Conservation (phyloP, 257 asterid species). For the Euphrasia confusa region DNA sequence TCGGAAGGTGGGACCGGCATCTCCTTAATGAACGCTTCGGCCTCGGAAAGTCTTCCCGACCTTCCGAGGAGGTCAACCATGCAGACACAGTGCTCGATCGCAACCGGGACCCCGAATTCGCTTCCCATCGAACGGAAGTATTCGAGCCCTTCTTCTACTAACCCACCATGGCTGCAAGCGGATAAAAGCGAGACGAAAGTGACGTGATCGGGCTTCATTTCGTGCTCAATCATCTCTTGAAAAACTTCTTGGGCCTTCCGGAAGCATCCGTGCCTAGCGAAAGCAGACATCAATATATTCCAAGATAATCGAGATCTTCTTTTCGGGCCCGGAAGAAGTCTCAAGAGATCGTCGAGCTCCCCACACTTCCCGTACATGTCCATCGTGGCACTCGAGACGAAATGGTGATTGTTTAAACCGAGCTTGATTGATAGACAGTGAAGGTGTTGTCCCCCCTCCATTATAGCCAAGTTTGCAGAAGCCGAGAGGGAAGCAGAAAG, state of each 20-base stretch:
- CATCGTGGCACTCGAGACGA: neutral
- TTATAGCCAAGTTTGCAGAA: neutral
- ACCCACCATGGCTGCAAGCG: constrained; percentile 1
- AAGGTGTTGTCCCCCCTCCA: neutral
- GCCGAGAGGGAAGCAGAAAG: constrained; percentile 1
- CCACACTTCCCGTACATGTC: constrained; percentile 13
- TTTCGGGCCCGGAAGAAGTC: neutral
- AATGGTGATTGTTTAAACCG: neutral
- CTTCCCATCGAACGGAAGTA: neutral
- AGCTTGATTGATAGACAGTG: neutral
- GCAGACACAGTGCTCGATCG: constrained; percentile 2
- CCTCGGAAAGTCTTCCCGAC: constrained; percentile 1
- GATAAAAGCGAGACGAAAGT: neutral
- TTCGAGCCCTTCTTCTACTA: neutral
- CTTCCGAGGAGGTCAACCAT: constrained; percentile 4
- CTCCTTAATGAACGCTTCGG: neutral
- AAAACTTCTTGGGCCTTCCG: neutral
- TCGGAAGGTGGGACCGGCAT: constrained; percentile 1
- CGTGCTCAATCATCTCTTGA: neutral
- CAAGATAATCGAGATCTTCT: neutral
- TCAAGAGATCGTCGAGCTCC: neutral
- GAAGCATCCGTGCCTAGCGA: neutral
- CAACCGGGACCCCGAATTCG: neutral
- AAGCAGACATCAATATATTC: neutral
- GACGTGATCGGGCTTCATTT: neutral